Base-by-base conservation (phyloP, 805 yeast species). In the Wickerhamomyces rabaulensis region DNA sequence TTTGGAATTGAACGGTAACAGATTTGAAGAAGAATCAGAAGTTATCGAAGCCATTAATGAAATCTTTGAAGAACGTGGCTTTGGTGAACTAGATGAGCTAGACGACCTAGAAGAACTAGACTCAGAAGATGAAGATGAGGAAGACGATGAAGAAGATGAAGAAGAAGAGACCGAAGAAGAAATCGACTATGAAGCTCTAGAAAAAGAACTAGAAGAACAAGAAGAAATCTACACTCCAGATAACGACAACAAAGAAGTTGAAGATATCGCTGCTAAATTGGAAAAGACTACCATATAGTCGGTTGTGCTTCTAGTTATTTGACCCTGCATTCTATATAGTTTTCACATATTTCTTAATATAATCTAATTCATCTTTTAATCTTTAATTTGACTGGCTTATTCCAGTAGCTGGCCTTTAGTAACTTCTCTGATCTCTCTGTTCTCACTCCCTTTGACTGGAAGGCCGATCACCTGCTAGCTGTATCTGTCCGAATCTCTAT, bases 1-100 rank as follows among this genome's bases (percentile, higher is more conserved):
- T 9, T 73, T 94, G 54, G 98, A 94, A 71, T 76, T 94, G 54
- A 92, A 94, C 62, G 99, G 99, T 62, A 94, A 94, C 69, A 74
- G 87, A 62, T 85, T 94, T 58, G 87, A 87, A 43, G 98, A 94
- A 65, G 98, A 92, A 53, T 80, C 87, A 38, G 85, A 80, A 49
- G 70, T 75, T 19, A 65, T 94, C 46, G 86, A 80, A 45, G 66
- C 69, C 44, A 78, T 92, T 52, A 73, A 65, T 41, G 78, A 71
- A 19, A 64, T 82, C 16, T 89, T 92, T 55, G 87, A 78, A 47
- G 76, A 73, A 36, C 79, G 89, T 60, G 94, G 91, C 0, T 66
- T 70, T 47, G 96, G 95, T 51, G 92, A 85, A 63, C 70, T 94
- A 29, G 96, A 92, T 58, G 99, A 94, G 62, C 74, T 94, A 42